Evolutionary conservation across 768 basidiomycete genomes (phyloP).

Genomic region (Phylloporus arenicola): DNA sequence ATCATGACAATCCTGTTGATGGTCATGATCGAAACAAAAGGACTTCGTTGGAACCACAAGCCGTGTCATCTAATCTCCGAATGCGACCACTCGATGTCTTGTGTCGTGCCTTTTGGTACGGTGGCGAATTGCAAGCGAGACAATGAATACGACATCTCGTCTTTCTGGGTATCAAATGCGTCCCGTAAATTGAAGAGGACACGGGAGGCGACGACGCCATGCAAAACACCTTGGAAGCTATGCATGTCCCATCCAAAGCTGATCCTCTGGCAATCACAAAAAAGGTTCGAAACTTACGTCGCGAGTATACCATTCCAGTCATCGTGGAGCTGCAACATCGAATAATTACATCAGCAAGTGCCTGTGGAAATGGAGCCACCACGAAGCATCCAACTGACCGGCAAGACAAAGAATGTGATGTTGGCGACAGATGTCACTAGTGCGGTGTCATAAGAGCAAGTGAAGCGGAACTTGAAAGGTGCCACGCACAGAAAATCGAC

Average conservation of each 20-base stretch:
- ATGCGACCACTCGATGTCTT: not conserved
- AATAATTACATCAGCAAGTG: not conserved
- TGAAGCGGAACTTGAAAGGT: not conserved
- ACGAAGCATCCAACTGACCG: not conserved
- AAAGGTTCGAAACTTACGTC: not conserved
- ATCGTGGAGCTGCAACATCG: not conserved
- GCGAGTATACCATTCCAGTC: not conserved
- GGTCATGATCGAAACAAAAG: no score
- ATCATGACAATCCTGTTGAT: not conserved
- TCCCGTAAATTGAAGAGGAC: constrained; percentile 8
- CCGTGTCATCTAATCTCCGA: not conserved
- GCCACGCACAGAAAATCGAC: constrained; percentile 7
- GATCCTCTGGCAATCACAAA: not conserved
- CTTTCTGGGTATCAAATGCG: not conserved
- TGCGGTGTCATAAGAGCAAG: not conserved
- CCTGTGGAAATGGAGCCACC: not conserved
- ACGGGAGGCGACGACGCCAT: constrained; percentile 8
- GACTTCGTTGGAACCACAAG: no score
- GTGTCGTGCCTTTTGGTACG: not conserved
- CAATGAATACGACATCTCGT: not conserved
- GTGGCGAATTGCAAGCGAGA: constrained; percentile 1
- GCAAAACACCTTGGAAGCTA: constrained; percentile 9
- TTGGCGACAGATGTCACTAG: not conserved
- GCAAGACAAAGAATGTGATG: not conserved
- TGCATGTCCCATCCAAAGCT: not conserved